Evolutionary conservation across 805 yeast species (phyloP).

Genomic region (Saturnispora sekii): DNA sequence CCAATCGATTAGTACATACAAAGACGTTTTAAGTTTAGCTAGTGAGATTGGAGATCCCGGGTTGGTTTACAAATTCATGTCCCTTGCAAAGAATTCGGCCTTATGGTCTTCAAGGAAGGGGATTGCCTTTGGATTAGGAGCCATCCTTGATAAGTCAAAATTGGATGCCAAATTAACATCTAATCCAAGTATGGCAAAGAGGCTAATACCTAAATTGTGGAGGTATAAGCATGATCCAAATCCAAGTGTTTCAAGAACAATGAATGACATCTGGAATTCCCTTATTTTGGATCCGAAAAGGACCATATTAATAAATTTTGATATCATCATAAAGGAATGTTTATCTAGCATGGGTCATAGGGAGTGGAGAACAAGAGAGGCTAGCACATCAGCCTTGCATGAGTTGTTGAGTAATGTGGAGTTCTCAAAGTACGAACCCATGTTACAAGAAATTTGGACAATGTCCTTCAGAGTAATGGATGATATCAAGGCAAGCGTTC

Average conservation of each 20-base stretch:
- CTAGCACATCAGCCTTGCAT: constrained; percentile 61
- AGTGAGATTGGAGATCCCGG: constrained; percentile 95
- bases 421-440: constrained; percentile 38
- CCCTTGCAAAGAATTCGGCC: constrained; percentile 77
- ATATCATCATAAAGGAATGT: constrained; percentile 53
- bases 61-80: constrained; percentile 88
- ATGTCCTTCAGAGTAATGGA: constrained; percentile 86
- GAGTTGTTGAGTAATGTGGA: constrained; percentile 61
- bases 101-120: constrained; percentile 92
- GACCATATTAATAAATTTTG: constrained; percentile 45
- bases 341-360: constrained; percentile 60
- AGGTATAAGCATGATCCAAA: constrained; percentile 84
- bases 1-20: constrained; percentile 82
- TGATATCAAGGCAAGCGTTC: constrained; percentile 88
- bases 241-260: constrained; percentile 61
- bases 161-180: constrained; percentile 50
- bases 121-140: constrained; percentile 86
- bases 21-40: constrained; percentile 79
- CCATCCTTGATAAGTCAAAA: constrained; percentile 69
- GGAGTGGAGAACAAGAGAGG: constrained; percentile 93
- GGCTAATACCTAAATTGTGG: constrained; percentile 71
- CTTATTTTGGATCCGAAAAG: constrained; percentile 47
- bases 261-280: constrained; percentile 83
- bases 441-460: constrained; percentile 66
- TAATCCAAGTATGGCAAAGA: constrained; percentile 43